Percentiles rank a stretch among this genome's conserved stretches.
phyloP scores from a whole-genome alignment of 1,284 basidiomycete genomes.

The Stygiomarasmius scandens region DNA sequence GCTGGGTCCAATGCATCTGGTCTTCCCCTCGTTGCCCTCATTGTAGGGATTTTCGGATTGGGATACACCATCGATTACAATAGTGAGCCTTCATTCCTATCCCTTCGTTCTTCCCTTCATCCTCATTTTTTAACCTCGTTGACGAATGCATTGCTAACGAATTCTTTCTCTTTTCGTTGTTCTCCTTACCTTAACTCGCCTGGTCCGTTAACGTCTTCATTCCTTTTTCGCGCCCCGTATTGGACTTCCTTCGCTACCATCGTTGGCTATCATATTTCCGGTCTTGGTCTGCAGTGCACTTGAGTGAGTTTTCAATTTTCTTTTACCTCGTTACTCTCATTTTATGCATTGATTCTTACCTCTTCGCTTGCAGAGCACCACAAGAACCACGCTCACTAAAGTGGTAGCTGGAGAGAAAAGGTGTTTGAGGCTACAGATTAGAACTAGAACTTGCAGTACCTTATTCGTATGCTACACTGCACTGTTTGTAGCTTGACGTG shows the following conservation, averaged over 20 bases:
- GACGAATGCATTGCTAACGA: no score
- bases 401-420: no score
- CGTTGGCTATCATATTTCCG: conserved; percentile 33
- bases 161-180: no score
- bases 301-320: conserved; percentile 25
- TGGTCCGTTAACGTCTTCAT: no score
- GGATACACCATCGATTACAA: conserved; percentile 93
- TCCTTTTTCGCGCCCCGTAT: no score
- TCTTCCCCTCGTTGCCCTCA: conserved; percentile 71
- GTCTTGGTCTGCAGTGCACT: conserved; percentile 45
- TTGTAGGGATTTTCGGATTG: conserved; percentile 78
- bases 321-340: background rate
- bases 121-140: no score
- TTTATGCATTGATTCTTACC: conserved; percentile 9
- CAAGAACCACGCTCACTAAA: conserved; percentile 83
- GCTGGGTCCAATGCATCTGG: conserved; percentile 85
- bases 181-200: no score
- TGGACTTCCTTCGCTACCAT: conserved; percentile 3
- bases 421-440: no score
- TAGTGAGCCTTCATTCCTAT: conserved; percentile 78
- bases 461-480: no score
- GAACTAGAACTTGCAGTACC: no score
- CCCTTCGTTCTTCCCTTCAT: no score
- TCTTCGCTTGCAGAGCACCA: conserved; percentile 69
- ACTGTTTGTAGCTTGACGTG: no score